phyloP scores from a whole-genome alignment of 257 asterid genomes.

The Prunella vulgaris region DNA sequence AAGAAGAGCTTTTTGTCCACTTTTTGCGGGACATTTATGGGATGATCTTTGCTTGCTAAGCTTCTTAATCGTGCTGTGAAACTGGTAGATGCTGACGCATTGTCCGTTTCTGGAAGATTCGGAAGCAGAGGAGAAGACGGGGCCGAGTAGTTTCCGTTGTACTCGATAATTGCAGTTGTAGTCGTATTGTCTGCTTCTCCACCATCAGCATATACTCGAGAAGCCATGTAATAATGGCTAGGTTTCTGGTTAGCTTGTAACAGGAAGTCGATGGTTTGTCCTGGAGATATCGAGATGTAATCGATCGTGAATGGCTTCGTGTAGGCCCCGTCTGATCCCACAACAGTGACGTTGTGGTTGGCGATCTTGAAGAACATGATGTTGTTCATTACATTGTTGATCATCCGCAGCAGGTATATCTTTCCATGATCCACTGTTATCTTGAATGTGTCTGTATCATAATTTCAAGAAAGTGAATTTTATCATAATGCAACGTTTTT shows the following conservation, averaged over 20 bases:
- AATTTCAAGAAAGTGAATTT: not conserved
- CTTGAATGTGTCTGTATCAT: conserved; percentile 40
- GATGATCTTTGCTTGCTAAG: conserved; percentile 24
- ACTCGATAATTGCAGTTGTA: conserved; percentile 40
- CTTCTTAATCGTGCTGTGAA: conserved; percentile 31
- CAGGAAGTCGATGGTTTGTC: conserved; percentile 53
- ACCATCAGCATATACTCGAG: conserved; percentile 25
- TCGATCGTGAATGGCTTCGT: conserved; percentile 33
- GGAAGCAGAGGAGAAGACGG: conserved; percentile 37
- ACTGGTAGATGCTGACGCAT: conserved; percentile 20
- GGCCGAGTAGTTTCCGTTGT: conserved; percentile 32
- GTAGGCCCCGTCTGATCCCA: conserved; percentile 55
- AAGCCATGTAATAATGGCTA: conserved; percentile 54
- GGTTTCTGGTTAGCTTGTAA: conserved; percentile 44
- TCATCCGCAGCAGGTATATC: conserved; percentile 46
- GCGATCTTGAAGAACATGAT: conserved; percentile 52
- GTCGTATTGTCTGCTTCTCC: conserved; percentile 18
- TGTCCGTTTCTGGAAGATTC: conserved; percentile 20
- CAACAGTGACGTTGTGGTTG: conserved; percentile 44
- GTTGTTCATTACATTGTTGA: conserved; percentile 54
- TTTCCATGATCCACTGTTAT: conserved; percentile 38
- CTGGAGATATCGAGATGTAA: conserved; percentile 50
- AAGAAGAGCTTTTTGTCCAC: conserved; percentile 27
- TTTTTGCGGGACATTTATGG: conserved; percentile 35
- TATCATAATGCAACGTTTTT: too few species aligned